phyloP scores from a whole-genome alignment of 2,329 filamentous ascomycete genomes.

The Corynespora cassiicola region DNA sequence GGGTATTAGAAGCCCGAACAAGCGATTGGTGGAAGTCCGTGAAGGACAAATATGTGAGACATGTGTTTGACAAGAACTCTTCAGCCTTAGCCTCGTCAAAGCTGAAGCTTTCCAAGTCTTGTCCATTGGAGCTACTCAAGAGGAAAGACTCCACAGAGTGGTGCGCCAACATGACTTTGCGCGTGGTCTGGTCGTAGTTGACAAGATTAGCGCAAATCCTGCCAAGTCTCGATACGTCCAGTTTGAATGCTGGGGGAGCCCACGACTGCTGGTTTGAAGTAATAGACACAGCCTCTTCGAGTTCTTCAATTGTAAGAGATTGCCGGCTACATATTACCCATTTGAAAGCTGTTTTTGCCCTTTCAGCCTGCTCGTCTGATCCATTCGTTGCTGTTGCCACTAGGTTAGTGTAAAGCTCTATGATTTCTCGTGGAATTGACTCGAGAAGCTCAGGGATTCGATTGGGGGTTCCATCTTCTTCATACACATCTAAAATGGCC shows the following conservation, averaged over 20 bases:
- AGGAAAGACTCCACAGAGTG: conserved; percentile 14
- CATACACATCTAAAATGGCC: conserved; percentile 10
- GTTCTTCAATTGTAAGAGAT: conserved; percentile 12
- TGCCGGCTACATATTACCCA: conserved; percentile 12
- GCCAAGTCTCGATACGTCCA: conserved; percentile 8
- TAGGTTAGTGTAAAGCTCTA: conserved; percentile 9
- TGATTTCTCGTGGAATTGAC: conserved; percentile 6
- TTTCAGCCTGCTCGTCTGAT: conserved; percentile 1
- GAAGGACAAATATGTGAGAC: no score
- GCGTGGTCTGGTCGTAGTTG: conserved; percentile 9
- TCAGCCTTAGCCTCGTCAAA: conserved; percentile 7
- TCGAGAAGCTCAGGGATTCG: conserved; percentile 14
- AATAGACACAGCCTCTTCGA: conserved; percentile 16
- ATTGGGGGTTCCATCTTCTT: conserved; percentile 9
- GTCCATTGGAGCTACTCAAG: conserved; percentile 4
- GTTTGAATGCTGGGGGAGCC: conserved; percentile 6
- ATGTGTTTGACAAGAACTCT: conserved; percentile 9
- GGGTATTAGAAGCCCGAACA: conserved; percentile 11
- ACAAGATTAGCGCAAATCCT: conserved; percentile 16
- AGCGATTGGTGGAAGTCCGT: conserved; percentile 10
- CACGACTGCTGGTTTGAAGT: conserved; percentile 14
- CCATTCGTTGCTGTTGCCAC: conserved; percentile 5
- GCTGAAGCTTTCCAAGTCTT: conserved; percentile 1
- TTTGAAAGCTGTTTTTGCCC: conserved; percentile 12
- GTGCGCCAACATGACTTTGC: conserved; percentile 12